These are phyloP conservation scores for Peniophora sp. DNA, from an alignment of 1,284 basidiomycete genomes.

Conservation along the genomic window DNA sequence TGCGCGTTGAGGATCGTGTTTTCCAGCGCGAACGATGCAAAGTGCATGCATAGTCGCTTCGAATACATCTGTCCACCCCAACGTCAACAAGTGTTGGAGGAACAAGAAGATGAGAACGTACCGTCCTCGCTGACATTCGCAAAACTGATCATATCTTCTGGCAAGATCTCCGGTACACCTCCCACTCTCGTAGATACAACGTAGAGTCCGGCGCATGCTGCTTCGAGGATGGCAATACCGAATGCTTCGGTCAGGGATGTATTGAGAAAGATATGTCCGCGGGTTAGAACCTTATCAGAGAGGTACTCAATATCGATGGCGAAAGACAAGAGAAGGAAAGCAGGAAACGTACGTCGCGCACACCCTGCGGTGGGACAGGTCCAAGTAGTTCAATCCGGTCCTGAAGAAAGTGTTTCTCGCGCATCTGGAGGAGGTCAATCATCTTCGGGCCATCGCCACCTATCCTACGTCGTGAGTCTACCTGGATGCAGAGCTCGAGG, in stretches of 20 bases:
- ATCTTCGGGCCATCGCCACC: slow-evolving; percentile 95
- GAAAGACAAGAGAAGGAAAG: not conserved
- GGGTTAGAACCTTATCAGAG: slow-evolving; percentile 67
- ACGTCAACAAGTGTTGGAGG: not conserved
- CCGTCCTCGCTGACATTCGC: slow-evolving; percentile 83
- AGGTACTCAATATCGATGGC: not conserved
- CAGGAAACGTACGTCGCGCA: slow-evolving; percentile 55
- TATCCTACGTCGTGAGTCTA: slow-evolving; percentile 24
- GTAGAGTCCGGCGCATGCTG: slow-evolving; percentile 90
- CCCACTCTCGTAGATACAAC: slow-evolving; percentile 94
- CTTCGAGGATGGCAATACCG: slow-evolving; percentile 94
- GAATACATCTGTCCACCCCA: slow-evolving; percentile 60
- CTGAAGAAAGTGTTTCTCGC: slow-evolving; percentile 84
- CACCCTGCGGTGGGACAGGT: slow-evolving; percentile 73
- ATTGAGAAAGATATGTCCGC: slow-evolving; percentile 90
- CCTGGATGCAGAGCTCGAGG: not conserved
- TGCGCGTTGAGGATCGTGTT: slow-evolving; percentile 73
- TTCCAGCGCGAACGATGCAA: slow-evolving; percentile 53
- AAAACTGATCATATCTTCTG: slow-evolving; percentile 90
- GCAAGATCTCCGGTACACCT: slow-evolving; percentile 93
- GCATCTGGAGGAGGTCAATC: slow-evolving; percentile 92
- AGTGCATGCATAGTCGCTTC: slow-evolving; percentile 81
- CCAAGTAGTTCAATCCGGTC: slow-evolving; percentile 90
- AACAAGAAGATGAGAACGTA: slow-evolving; percentile 17
- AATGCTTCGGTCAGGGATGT: slow-evolving; percentile 96